A percentile compares a stretch with the other conserved stretches of the same genome.
Conservation (phyloP, 1,284 basidiomycete genomes). For the Marasmius sp. region DNA sequence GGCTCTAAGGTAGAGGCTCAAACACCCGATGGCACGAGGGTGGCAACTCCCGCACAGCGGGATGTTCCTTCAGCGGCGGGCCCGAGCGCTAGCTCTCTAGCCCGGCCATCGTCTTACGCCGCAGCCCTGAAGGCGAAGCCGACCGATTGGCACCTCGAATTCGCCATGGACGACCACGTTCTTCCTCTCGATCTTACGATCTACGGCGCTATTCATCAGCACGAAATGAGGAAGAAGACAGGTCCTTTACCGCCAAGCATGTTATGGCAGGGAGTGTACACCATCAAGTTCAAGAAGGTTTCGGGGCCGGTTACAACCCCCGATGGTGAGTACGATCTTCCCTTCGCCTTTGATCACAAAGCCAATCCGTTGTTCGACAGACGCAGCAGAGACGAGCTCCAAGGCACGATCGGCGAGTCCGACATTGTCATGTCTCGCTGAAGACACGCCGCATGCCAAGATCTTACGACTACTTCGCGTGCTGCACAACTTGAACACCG, state of each 20-base stretch:
- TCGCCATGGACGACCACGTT: slow-evolving; percentile 85
- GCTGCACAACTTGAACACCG: slow-evolving; percentile 75
- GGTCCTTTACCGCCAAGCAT: slow-evolving; percentile 62
- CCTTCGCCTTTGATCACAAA: not conserved
- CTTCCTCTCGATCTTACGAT: slow-evolving; percentile 89
- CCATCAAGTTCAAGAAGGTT: slow-evolving; percentile 92
- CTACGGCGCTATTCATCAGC: slow-evolving; percentile 92
- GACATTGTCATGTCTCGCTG: slow-evolving; percentile 73
- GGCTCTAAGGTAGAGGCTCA: slow-evolving; percentile 91
- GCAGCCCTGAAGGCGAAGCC: slow-evolving; percentile 91
- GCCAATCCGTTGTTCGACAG: slow-evolving; percentile 26
- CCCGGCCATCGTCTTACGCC: slow-evolving; percentile 77
- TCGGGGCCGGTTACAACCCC: slow-evolving; percentile 70
- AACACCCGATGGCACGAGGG: slow-evolving; percentile 92
- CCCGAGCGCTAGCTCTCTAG: slow-evolving; percentile 38
- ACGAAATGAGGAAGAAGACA: slow-evolving; percentile 74
- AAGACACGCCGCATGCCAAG: slow-evolving; percentile 85
- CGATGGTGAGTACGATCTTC: slow-evolving; percentile 49
- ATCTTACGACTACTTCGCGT: slow-evolving; percentile 90
- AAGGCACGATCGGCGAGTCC: slow-evolving; percentile 64
- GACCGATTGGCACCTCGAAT: slow-evolving; percentile 95
- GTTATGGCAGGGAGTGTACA: slow-evolving; percentile 89
- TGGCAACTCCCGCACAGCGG: slow-evolving; percentile 79
- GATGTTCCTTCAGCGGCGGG: slow-evolving; percentile 31
- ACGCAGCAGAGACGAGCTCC: slow-evolving; percentile 37